Evolutionary conservation across 2,329 filamentous ascomycete species (phyloP), one percentile per base, ranked within the genome.

Genomic region (Shiraia sp.): DNA sequence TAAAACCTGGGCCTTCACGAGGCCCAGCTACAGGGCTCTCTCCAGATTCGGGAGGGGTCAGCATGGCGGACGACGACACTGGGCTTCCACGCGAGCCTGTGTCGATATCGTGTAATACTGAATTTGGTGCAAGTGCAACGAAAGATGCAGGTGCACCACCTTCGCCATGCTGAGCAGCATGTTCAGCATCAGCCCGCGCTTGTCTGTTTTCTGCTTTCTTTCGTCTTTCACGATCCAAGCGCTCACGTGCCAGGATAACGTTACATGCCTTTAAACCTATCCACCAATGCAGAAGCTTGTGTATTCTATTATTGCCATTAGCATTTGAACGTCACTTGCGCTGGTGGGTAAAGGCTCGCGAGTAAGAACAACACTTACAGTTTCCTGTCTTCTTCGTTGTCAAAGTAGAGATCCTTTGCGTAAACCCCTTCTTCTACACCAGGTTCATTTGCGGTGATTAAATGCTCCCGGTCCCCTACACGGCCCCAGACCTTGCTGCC

Each of bases 251-350:
- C 30, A 66, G 45, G 15, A 68, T 66, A 22, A 66, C 63, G 39
- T 68, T 68, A 46, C 62, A 66, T 16, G 62, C 65, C 45, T 68
- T 68, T 27, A 66, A 56, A 3, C 65, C 65, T 24, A 66, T 61
- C 65, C 65, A 68, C 64, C 64, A 68, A 45, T 68, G 65, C 22
- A 68, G 49, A 8, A 68, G 45, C 32, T 59, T 61, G 32, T 61
- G 60, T 27, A 68, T 64, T n/a, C 64, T 68, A 33, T 1, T 23
- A 16, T 10, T 8, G 23, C 9, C 10, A 35, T 61, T 34, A 59
- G 50, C 29, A 33, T 13, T n/a, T n/a, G 37, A 35, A 14, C 3
- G 14, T 19, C 7, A 12, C 12, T 22, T n/a, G n/a, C n/a, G n/a
- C n/a, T n/a, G n/a, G n/a, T n/a, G n/a, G n/a, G n/a, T n/a, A n/a